Percentiles rank a stretch among this genome's conserved stretches.
Evolutionary conservation across 1,139 yeast genomes (phyloP).

Genomic region (Ogataea hybrid): DNA sequence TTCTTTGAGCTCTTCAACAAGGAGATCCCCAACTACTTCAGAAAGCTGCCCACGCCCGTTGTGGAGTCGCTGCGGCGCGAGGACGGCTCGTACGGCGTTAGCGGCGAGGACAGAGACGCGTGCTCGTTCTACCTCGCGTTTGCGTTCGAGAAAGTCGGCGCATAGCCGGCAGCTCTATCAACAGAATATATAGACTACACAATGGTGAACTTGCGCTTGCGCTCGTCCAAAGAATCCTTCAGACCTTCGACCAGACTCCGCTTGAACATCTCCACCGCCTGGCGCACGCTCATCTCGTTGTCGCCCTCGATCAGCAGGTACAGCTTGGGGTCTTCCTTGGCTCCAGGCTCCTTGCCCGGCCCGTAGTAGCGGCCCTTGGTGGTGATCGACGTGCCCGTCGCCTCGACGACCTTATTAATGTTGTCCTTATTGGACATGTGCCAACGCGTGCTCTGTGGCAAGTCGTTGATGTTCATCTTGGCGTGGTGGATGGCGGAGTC

Average conservation of each 20-base stretch:
- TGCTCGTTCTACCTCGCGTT: conserved; percentile 78
- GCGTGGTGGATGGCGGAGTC: conserved; percentile 69
- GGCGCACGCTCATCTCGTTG: conserved; percentile 58
- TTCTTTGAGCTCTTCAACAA: conserved; percentile 82
- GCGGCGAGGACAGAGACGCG: conserved; percentile 91
- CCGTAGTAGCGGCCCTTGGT: conserved; percentile 79
- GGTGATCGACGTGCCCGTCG: conserved; percentile 77
- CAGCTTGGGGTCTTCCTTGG: conserved; percentile 67
- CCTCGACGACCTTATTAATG: conserved; percentile 63
- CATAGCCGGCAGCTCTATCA: neutral
- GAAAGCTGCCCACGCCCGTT: conserved; percentile 59
- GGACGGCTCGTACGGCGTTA: conserved; percentile 84
- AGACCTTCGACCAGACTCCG: conserved; percentile 62
- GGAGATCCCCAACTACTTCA: conserved; percentile 67
- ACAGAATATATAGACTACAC: conserved; percentile 2
- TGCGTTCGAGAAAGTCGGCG: conserved; percentile 61
- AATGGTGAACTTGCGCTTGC: conserved; percentile 16
- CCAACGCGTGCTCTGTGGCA: conserved; percentile 86
- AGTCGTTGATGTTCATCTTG: conserved; percentile 71
- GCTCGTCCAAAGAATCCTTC: conserved; percentile 17
- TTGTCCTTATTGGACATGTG: conserved; percentile 70
- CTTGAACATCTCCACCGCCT: conserved; percentile 65
- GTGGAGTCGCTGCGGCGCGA: conserved; percentile 66
- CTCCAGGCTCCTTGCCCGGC: conserved; percentile 49
- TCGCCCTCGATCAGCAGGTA: conserved; percentile 79